Percentiles rank a stretch among this genome's conserved stretches.
Conservation (phyloP, 2,329 filamentous ascomycete species). For the Pseudogymnoascus sp. region DNA sequence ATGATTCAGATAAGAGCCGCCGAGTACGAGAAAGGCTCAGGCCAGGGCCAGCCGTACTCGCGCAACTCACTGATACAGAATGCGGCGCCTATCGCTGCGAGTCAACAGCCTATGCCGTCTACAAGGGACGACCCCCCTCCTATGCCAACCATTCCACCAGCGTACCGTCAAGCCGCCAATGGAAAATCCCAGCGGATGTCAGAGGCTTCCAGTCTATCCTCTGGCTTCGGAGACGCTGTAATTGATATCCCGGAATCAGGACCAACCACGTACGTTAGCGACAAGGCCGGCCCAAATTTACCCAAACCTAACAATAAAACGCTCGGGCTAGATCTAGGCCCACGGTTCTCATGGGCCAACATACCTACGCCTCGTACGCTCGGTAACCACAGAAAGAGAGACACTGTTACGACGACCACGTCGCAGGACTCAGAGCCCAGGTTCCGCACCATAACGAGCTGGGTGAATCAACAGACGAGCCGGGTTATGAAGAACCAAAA, state of each 20-base stretch:
- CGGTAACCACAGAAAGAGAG: constrained; percentile 20
- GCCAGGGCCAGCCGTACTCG: not conserved
- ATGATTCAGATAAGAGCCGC: not conserved
- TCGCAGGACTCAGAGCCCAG: constrained; percentile 35
- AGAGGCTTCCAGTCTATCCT: constrained; percentile 52
- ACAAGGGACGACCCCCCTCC: not conserved
- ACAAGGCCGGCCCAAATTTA: not conserved
- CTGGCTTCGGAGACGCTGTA: constrained; percentile 55
- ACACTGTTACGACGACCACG: constrained; percentile 27
- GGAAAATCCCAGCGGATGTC: not conserved
- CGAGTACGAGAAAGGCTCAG: not conserved
- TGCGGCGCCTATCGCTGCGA: not conserved
- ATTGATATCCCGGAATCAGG: constrained; percentile 38
- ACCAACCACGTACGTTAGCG: constrained; percentile 13
- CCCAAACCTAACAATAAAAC: not conserved
- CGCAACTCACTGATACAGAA: constrained; percentile 4
- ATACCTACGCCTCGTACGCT: constrained; percentile 13
- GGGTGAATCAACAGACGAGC: constrained; percentile 56
- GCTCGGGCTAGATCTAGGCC: not conserved
- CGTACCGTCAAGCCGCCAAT: not conserved
- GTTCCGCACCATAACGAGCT: constrained; percentile 51
- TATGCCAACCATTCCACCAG: constrained; percentile 27
- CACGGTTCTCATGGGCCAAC: constrained; percentile 27
- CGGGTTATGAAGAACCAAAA: constrained; percentile 40
- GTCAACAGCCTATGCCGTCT: not conserved